Percentiles rank a stretch among this genome's conserved stretches.
These are phyloP conservation scores for Iberis pinnata DNA, from an alignment of 345 rosid species.

Conservation along the genomic window DNA sequence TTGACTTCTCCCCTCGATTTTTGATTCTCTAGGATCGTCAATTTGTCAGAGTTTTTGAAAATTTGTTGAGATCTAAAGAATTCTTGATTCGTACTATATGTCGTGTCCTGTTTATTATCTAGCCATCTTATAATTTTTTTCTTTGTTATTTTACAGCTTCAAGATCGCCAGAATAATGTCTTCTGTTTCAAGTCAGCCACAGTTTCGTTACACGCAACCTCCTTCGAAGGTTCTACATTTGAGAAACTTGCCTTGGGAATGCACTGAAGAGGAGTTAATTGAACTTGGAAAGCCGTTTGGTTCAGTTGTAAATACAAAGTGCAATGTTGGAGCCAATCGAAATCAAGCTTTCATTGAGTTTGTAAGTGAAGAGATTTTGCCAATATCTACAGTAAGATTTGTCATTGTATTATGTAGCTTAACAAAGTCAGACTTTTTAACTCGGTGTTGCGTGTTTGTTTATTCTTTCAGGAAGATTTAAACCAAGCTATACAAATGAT, in stretches of 20 bases:
- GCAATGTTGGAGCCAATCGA: constrained; percentile 96
- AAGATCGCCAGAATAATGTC: constrained; percentile 43
- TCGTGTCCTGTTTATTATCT: too few relatives aligned
- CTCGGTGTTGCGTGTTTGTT: neutral
- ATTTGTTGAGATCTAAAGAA: too few relatives aligned
- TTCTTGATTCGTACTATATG: too few relatives aligned
- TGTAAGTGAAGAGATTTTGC: constrained; percentile 43
- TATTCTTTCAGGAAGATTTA: constrained; percentile 60
- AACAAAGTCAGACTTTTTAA: neutral
- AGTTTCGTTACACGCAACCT: constrained; percentile 96
- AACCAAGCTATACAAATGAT: constrained; percentile 99
- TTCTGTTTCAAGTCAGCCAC: constrained; percentile 93
- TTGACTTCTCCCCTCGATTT: too few relatives aligned
- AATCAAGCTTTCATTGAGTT: constrained; percentile 99
- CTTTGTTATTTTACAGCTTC: neutral
- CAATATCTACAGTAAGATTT: neutral
- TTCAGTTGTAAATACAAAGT: constrained; percentile 85
- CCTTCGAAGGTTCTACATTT: constrained; percentile 98
- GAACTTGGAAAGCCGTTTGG: constrained; percentile 99
- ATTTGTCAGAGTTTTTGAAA: too few relatives aligned
- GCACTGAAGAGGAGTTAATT: constrained; percentile 86
- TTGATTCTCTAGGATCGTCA: too few relatives aligned
- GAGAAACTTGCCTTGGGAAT: constrained; percentile 99
- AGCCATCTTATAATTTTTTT: neutral
- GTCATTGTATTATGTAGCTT: neutral